Conservation (phyloP, 306 rosid genomes). For the Cyclanthera cordifolia region DNA sequence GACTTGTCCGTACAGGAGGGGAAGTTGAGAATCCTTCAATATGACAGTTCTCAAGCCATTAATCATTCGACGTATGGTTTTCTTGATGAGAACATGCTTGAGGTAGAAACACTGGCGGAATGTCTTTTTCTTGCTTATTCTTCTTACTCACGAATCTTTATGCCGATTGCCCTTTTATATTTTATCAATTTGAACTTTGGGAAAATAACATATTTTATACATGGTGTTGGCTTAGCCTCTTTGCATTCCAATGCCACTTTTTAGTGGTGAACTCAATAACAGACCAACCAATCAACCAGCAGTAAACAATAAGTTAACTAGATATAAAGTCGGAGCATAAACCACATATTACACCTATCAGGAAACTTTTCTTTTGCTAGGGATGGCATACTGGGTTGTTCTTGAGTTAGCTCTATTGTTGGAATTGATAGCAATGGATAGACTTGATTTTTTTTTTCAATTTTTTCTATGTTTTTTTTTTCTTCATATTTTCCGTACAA, state of each 20-base stretch:
- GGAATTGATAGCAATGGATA: background rate
- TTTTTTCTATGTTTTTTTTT: background rate
- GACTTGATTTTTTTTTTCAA: background rate
- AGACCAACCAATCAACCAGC: background rate
- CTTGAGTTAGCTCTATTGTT: background rate
- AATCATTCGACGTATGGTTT: conserved; percentile 21
- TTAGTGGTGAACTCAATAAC: background rate
- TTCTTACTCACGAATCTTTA: background rate
- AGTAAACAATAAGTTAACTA: background rate
- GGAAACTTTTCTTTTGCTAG: background rate
- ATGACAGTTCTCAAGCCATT: conserved; percentile 26
- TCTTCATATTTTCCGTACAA: background rate
- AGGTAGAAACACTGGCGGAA: conserved; percentile 23
- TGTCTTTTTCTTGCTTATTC: background rate
- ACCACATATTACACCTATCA: background rate
- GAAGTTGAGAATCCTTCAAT: conserved; percentile 66
- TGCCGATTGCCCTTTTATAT: background rate
- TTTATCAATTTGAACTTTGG: background rate
- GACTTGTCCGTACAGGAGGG: conserved; percentile 68
- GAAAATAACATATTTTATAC: background rate
- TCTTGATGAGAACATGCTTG: conserved; percentile 38
- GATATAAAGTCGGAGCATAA: background rate
- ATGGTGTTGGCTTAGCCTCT: background rate
- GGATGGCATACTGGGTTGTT: background rate
- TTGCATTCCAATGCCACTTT: background rate